Conservation (phyloP, 768 basidiomycete genomes). For the Rhizopogon roseolus region DNA sequence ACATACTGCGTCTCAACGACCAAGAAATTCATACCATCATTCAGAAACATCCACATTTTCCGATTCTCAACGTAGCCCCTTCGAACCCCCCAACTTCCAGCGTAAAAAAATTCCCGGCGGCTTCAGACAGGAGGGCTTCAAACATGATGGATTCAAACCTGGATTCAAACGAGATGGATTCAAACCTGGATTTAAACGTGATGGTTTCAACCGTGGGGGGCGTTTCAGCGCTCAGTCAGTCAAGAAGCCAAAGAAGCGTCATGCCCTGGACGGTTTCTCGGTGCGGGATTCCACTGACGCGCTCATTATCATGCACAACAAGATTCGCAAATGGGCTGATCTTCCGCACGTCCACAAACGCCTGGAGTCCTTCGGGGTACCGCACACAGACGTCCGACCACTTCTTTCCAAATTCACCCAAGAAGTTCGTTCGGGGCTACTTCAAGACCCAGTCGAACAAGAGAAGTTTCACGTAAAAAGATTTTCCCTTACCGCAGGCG, state of each 20-base stretch:
- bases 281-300: slow-evolving; percentile 8
- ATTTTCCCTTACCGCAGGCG: slow-evolving; percentile 33
- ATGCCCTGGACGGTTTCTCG: not conserved
- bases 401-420: slow-evolving; percentile 40
- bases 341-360: slow-evolving; percentile 30
- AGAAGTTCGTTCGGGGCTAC: slow-evolving; percentile 32
- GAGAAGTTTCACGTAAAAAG: slow-evolving; percentile 36
- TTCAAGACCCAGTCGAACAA: slow-evolving; percentile 10
- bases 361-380: slow-evolving; percentile 46
- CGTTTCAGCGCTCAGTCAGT: not conserved
- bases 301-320: slow-evolving; percentile 25
- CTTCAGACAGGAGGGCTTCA: no score
- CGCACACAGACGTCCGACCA: slow-evolving; percentile 27
- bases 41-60: not conserved
- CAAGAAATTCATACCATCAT: not conserved
- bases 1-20: not conserved
- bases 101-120: no score
- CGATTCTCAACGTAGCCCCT: not conserved
- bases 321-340: slow-evolving; percentile 36
- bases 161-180: not conserved
- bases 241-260: slow-evolving; percentile 4
- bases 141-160: not conserved
- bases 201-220: not conserved
- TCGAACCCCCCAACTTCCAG: no score
- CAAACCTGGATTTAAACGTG: not conserved